Base-by-base conservation (phyloP, 345 rosid species). In the Acer saccharum region DNA sequence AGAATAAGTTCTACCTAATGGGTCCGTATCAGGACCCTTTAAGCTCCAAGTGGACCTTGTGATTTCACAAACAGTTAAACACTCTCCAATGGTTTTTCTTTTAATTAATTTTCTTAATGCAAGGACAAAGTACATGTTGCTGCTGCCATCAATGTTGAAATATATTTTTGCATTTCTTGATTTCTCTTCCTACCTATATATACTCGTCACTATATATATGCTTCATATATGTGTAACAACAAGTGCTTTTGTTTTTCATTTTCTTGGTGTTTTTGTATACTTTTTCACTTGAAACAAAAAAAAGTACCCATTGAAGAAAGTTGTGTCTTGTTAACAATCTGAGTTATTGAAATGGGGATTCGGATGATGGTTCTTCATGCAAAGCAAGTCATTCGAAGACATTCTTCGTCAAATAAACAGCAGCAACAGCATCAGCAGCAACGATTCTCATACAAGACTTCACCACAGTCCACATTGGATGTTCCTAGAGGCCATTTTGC, bases 401-500 rank as follows among this genome's bases (percentile, higher is more conserved):
- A n/a, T 14, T 10, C 41, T 5, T 65, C 71, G 7, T 18, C 35
- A 2, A 48, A 8, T 57, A 57, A 17, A 9, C 62, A 77, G 41
- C 46, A 77, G 54, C 50, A 62, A 3, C 74, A 2, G 0, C n/a
- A 32, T 0, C 44, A 43, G 46, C 46, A 8, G 46, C 8, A 32
- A 27, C 29, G 2, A 8, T 35, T 11, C 5, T 41, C 54, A 12
- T n/a, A 67, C 50, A 21, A 41, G 21, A 21, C 7, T 9, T 44
- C 72, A 46, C 17, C 58, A 54, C n/a, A 7, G 0, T 1, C 17
- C 4, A 11, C 54, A 14, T 16, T 74, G 5, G 79, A 60, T 43
- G 79, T 76, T 7, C 79, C 79, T 12, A 70, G 27, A 29, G 80
- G 80, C 13, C 80, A 77, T 70, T 69, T 77, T 18, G 75, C 63